Evolutionary conservation across 805 yeast genomes (phyloP).

Genomic region (Saccharomyces paradoxus): DNA sequence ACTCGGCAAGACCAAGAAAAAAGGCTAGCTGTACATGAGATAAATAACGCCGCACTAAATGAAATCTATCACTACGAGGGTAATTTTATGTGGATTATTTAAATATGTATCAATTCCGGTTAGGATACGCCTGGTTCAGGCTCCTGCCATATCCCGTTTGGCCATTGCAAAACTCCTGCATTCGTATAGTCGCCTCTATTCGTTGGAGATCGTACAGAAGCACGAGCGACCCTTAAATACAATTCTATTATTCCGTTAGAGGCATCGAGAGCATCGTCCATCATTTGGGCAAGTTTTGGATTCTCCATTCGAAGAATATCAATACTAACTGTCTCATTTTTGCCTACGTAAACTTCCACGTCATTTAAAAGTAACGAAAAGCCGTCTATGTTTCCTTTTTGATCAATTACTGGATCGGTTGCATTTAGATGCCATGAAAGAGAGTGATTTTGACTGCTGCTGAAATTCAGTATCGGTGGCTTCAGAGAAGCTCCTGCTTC

Average conservation of each 20-base stretch:
- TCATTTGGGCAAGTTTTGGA: slow-evolving; percentile 22
- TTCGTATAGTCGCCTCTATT: slow-evolving; percentile 55
- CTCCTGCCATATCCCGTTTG: slow-evolving; percentile 44
- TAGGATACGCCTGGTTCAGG: slow-evolving; percentile 49
- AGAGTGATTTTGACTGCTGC: slow-evolving; percentile 10
- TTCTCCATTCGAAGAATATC: slow-evolving; percentile 29
- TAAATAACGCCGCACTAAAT: neutral
- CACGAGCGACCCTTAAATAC: slow-evolving; percentile 52
- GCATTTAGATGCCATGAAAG: slow-evolving; percentile 26
- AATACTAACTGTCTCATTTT: slow-evolving; percentile 38
- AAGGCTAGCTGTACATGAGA: neutral
- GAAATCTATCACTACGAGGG: neutral
- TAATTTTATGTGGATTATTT: neutral
- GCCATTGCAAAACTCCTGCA: slow-evolving; percentile 55
- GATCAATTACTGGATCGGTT: slow-evolving; percentile 9
- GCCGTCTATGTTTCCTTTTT: slow-evolving; percentile 35
- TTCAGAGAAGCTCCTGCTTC: slow-evolving; percentile 50
- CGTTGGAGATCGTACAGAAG: slow-evolving; percentile 33
- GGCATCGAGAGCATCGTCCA: slow-evolving; percentile 29
- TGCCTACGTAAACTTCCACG: slow-evolving; percentile 63
- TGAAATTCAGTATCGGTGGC: slow-evolving; percentile 42
- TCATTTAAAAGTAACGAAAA: slow-evolving; percentile 70
- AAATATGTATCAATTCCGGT: neutral
- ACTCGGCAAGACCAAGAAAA: neutral
- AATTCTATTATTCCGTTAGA: slow-evolving; percentile 25